Evolutionary conservation across 106 monocot species (phyloP).

Genomic region (Triglochin maritima): DNA sequence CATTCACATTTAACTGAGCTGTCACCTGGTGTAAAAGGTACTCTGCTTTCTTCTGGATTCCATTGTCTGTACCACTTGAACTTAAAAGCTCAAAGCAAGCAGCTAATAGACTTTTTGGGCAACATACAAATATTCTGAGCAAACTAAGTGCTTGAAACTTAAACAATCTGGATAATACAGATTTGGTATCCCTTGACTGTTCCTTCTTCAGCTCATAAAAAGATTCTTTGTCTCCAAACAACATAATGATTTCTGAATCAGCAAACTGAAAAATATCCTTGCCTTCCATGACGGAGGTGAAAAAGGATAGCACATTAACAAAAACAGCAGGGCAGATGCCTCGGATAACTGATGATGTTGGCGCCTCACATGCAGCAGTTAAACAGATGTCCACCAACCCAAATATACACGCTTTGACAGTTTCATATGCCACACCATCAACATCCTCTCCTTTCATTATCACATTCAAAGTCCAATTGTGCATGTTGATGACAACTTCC

Average conservation of each 20-base stretch:
- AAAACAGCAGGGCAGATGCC: slow-evolving; percentile 83
- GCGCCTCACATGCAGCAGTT: slow-evolving; percentile 64
- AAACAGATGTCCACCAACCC: slow-evolving; percentile 81
- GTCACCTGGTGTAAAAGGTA: slow-evolving; percentile 83
- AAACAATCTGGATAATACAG: slow-evolving; percentile 39
- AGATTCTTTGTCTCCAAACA: slow-evolving; percentile 45
- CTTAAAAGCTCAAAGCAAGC: slow-evolving; percentile 73
- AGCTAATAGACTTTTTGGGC: slow-evolving; percentile 57
- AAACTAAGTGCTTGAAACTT: slow-evolving; percentile 56
- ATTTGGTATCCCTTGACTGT: slow-evolving; percentile 16
- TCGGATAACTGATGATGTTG: slow-evolving; percentile 64
- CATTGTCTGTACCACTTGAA: slow-evolving; percentile 31
- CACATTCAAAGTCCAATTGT: slow-evolving; percentile 69
- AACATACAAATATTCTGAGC: slow-evolving; percentile 60
- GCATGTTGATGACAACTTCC: slow-evolving; percentile 80
- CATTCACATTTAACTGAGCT: slow-evolving; percentile 28
- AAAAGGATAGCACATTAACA: slow-evolving; percentile 54
- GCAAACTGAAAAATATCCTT: slow-evolving; percentile 55
- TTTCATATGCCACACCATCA: slow-evolving; percentile 70
- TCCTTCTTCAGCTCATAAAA: slow-evolving; percentile 59
- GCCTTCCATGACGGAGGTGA: slow-evolving; percentile 56
- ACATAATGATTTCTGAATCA: slow-evolving; percentile 28
- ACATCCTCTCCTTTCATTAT: slow-evolving; percentile 75
- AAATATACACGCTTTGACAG: slow-evolving; percentile 75
- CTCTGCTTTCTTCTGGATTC: slow-evolving; percentile 24